These are phyloP conservation scores for Puccinellia tenuiflora DNA, from an alignment of 176 grass and related monocot species.

Conservation along the genomic window DNA sequence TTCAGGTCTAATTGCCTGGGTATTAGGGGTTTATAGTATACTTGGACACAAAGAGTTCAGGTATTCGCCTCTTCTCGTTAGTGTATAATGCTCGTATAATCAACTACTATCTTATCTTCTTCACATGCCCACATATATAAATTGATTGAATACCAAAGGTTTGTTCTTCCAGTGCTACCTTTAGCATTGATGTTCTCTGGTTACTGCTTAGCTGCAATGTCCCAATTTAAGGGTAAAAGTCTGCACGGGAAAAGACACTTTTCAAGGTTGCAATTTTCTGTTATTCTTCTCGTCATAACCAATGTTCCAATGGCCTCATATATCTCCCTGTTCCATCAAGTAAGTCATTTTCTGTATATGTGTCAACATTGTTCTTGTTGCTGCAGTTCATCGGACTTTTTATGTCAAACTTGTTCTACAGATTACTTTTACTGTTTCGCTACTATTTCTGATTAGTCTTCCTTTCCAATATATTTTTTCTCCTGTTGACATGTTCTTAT, in stretches of 20 bases:
- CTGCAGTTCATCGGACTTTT: not conserved
- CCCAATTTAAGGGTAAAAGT: conserved; percentile 36
- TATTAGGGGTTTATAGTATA: conserved; percentile 86
- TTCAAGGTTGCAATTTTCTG: conserved; percentile 49
- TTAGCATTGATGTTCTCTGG: conserved; percentile 87
- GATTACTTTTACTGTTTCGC: not conserved
- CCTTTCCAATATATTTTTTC: not conserved
- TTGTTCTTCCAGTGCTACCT: conserved; percentile 91
- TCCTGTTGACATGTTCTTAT: conserved; percentile 20
- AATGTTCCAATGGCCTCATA: conserved; percentile 91
- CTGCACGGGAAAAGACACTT: conserved; percentile 1
- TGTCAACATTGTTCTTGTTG: not conserved
- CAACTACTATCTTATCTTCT: not conserved
- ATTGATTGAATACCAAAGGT: conserved; percentile 39
- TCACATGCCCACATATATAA: not conserved
- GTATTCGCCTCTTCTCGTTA: conserved; percentile 37
- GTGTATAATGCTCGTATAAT: not conserved
- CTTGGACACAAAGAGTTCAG: conserved; percentile 98
- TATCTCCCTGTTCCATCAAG: conserved; percentile 85
- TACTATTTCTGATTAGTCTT: not conserved
- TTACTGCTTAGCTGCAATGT: conserved; percentile 62
- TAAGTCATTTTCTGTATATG: conserved; percentile 19
- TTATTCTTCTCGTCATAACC: conserved; percentile 60
- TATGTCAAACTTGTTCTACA: not conserved
- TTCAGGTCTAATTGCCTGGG: conserved; percentile 72